Conservation (phyloP, 2,329 filamentous ascomycete genomes). For the Aspergillus candidus region DNA sequence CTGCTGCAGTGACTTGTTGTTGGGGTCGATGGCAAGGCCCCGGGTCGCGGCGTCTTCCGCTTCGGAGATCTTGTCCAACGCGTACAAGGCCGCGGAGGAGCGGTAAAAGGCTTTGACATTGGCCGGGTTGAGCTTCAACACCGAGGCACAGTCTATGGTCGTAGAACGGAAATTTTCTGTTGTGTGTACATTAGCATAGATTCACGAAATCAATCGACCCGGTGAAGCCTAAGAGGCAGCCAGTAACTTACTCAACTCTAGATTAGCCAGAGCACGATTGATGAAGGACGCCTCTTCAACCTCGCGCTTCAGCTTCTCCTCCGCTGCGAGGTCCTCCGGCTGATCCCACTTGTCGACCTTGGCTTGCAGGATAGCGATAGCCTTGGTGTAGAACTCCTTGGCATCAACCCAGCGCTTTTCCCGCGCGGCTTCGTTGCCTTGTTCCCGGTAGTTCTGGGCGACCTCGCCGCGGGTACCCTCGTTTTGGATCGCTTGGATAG, state of each 20-base stretch:
- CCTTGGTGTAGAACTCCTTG: constrained; percentile 86
- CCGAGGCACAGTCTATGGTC: constrained; percentile 75
- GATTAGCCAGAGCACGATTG: constrained; percentile 84
- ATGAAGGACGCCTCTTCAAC: constrained; percentile 71
- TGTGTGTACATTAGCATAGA: constrained; percentile 2
- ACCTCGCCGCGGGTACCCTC: constrained; percentile 86
- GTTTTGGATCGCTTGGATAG: constrained; percentile 82
- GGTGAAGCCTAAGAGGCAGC: background rate
- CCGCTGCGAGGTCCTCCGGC: constrained; percentile 50
- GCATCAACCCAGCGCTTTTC: constrained; percentile 71
- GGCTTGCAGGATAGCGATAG: constrained; percentile 62
- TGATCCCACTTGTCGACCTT: constrained; percentile 53
- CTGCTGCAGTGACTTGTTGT: constrained; percentile 60
- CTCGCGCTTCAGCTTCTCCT: constrained; percentile 56
- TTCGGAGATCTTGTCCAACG: constrained; percentile 70
- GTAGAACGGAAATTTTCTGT: constrained; percentile 78
- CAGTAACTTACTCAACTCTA: constrained; percentile 61
- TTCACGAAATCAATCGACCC: no score
- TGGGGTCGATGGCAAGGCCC: constrained; percentile 65
- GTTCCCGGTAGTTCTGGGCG: constrained; percentile 76
- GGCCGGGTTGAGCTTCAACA: constrained; percentile 67
- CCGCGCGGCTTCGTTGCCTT: constrained; percentile 83
- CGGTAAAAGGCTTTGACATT: constrained; percentile 93
- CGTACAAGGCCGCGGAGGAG: constrained; percentile 68
- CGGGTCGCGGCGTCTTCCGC: constrained; percentile 71